phyloP scores from a whole-genome alignment of 768 basidiomycete genomes.

The Lactarius hengduanensis region DNA sequence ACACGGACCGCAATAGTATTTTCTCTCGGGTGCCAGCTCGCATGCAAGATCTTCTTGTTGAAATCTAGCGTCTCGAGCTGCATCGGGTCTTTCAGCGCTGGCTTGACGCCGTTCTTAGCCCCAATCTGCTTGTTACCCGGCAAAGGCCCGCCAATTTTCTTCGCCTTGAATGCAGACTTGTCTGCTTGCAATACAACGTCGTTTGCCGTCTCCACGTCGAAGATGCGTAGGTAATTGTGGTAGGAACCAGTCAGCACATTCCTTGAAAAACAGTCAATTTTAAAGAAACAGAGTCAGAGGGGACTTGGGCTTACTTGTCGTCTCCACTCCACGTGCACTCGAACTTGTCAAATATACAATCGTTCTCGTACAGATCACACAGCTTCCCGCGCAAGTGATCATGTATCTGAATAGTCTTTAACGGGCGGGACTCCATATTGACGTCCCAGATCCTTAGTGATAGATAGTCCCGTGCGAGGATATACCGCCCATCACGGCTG shows the following conservation, averaged over 20 bases:
- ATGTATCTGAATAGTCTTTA: slow-evolving; percentile 98
- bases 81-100: slow-evolving; percentile 82
- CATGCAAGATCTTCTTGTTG: slow-evolving; percentile 96
- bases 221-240: slow-evolving; percentile 99
- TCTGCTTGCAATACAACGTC: slow-evolving; percentile 97
- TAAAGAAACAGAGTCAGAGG: background rate
- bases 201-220: slow-evolving; percentile 79
- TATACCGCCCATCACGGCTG: slow-evolving; percentile 95
- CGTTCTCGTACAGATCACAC: slow-evolving; percentile 98
- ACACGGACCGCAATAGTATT: slow-evolving; percentile 91
- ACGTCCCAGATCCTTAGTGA: slow-evolving; percentile 99
- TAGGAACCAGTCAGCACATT: slow-evolving; percentile 99
- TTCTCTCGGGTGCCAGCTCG: slow-evolving; percentile 97
- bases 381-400: slow-evolving; percentile 97
- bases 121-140: slow-evolving; percentile 59
- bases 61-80: slow-evolving; percentile 85
- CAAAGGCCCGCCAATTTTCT: slow-evolving; percentile 91
- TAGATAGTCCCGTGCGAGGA: slow-evolving; percentile 94
- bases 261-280: slow-evolving; percentile 42
- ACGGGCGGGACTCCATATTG: slow-evolving; percentile 95
- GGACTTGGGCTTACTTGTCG: slow-evolving; percentile 73
- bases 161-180: slow-evolving; percentile 98
- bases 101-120: slow-evolving; percentile 74
- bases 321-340: slow-evolving; percentile 98
- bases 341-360: slow-evolving; percentile 99